Percentiles rank a stretch among this genome's conserved stretches.
Evolutionary conservation across 1,284 basidiomycete genomes (phyloP).

Genomic region (Tremellales sp.): DNA sequence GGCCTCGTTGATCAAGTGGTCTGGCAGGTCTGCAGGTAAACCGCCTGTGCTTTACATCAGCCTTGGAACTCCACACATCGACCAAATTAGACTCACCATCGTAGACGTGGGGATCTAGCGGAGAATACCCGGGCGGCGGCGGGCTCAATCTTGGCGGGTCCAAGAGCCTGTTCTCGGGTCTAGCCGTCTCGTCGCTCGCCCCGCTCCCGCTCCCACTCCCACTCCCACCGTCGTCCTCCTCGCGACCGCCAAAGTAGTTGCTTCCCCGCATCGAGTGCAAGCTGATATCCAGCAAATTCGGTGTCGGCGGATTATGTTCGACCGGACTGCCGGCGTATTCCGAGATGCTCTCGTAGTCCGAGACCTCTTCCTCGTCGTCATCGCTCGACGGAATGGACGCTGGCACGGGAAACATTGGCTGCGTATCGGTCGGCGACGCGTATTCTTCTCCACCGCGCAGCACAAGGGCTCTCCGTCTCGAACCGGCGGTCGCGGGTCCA

Average conservation of each 20-base stretch:
- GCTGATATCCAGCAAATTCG: slow-evolving; percentile 54
- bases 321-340: slow-evolving; percentile 22
- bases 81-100: slow-evolving; percentile 23
- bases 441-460: slow-evolving; percentile 21
- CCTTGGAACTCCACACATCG: background rate
- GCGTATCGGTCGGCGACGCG: slow-evolving; percentile 46
- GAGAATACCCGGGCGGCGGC: slow-evolving; percentile 48
- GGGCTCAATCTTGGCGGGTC: slow-evolving; percentile 7
- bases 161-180: slow-evolving; percentile 8
- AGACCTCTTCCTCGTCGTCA: slow-evolving; percentile 22
- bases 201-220: slow-evolving; percentile 22
- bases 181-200: slow-evolving; percentile 27
- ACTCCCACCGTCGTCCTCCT: slow-evolving; percentile 4
- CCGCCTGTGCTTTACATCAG: slow-evolving; percentile 27
- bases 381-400: slow-evolving; percentile 30
- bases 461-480: slow-evolving; percentile 25
- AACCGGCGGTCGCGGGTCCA: slow-evolving; percentile 27
- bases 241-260: slow-evolving; percentile 34
- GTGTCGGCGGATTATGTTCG: slow-evolving; percentile 56
- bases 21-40: slow-evolving; percentile 48
- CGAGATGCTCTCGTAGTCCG: slow-evolving; percentile 10
- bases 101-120: slow-evolving; percentile 49
- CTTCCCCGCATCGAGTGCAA: slow-evolving; percentile 46
- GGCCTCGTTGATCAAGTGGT: slow-evolving; percentile 47
- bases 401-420: slow-evolving; percentile 31